Conservation (phyloP, 352 stramenopile genomes). For the Phytophthora sojae region DNA sequence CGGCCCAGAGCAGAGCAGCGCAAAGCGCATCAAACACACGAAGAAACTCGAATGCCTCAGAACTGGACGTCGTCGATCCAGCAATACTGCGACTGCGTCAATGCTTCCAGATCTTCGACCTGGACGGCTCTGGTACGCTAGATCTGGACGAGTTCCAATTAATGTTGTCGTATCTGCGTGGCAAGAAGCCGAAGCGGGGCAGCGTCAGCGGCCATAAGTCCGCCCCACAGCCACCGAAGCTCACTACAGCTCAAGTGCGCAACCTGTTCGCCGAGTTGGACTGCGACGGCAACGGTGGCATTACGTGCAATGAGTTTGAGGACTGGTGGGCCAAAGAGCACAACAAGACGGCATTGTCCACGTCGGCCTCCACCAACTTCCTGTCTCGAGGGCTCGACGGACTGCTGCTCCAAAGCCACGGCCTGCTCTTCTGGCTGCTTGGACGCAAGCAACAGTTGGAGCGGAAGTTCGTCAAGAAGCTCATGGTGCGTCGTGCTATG, state of each 20-base stretch:
- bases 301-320: constrained; percentile 49
- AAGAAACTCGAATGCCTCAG: neutral
- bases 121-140: constrained; percentile 53
- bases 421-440: constrained; percentile 55
- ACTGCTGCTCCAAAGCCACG: constrained; percentile 52
- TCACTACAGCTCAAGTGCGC: constrained; percentile 43
- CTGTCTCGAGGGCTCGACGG: constrained; percentile 41
- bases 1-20: constrained; percentile 4
- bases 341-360: constrained; percentile 19
- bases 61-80: neutral
- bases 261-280: constrained; percentile 55
- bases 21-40: neutral
- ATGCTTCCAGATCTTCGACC: constrained; percentile 57
- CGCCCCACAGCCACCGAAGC: constrained; percentile 20
- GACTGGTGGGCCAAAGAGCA: constrained; percentile 44
- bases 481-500: constrained; percentile 42
- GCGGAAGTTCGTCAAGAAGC: constrained; percentile 62
- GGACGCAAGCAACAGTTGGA: constrained; percentile 55
- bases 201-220: constrained; percentile 6
- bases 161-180: constrained; percentile 56
- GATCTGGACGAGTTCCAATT: constrained; percentile 62
- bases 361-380: constrained; percentile 46
- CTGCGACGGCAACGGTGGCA: constrained; percentile 33
- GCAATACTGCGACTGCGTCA: constrained; percentile 39
- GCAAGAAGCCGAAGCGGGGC: constrained; percentile 16